Evolutionary conservation across 306 rosid genomes (phyloP), one percentile per base, ranked within the genome.

Genomic region (Begonia masoniana): DNA sequence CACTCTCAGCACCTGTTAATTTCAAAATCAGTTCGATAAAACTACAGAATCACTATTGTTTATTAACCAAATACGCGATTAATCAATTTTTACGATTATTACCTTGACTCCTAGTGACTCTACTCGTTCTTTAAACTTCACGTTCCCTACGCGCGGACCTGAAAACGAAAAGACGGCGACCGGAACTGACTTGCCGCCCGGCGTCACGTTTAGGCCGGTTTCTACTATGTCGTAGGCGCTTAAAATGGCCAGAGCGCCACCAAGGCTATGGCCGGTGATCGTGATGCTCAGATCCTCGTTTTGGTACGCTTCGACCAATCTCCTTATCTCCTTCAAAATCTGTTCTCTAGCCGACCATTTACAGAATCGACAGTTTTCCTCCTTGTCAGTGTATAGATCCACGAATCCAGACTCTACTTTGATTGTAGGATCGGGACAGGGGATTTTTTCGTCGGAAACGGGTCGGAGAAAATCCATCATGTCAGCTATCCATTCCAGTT

Each of bases 151-250:
- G 31, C 92, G 56, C 0, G 92, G 92, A 4, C 92, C 87, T 0
- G 76, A 70, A 10, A 83, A 79, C 3, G 86, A 83, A 47, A 43
- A 76, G 7, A 79, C 92, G 0, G 83, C 71, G 7, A 79, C 15
- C 0, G 87, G 92, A 51, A 62, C 64, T 3, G 5, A 0, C 58
- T 14, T 12, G 4, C 24, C 42, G 11, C 12, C 43, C 0, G 54
- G 7, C 3, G 58, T 47, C 0, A 50, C 39, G 54, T 82, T 73
- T 3, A 82, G 14, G 2, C 60, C 65, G 21, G 76, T 16, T 56
- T 83, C 87, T 0, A 83, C 83, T 6, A 83, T 67, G 71, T 79
- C 92, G 35, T 83, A 83, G 2, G 92, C 79, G 26, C 83, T 74
- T 0, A 79, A 5, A 0, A 72, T 14, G 0, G 91, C 80, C 31